A percentile compares a stretch with the other conserved stretches of the same genome.
phyloP scores from a whole-genome alignment of 2,329 filamentous ascomycete genomes.

The Cyclaneusma minus region DNA sequence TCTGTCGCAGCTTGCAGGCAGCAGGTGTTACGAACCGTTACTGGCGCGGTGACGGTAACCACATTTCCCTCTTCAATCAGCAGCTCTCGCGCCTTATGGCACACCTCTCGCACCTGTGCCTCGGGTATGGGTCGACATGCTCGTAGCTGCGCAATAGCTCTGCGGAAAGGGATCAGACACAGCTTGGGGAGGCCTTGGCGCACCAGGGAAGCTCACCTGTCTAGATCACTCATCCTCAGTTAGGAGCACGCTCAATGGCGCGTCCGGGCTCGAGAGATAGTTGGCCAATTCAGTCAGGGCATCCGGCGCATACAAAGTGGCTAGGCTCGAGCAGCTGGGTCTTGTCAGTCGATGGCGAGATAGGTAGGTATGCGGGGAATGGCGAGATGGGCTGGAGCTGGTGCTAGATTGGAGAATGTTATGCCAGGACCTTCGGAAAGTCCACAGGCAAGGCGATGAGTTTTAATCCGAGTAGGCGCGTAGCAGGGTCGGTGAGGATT shows the following conservation, averaged over 20 bases:
- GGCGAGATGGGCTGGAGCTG: no score
- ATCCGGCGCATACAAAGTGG: no score
- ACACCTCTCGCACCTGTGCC: conserved; percentile 86
- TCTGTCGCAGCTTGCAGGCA: no score
- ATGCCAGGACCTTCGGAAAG: no score
- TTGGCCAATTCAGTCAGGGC: no score
- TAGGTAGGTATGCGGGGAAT: no score
- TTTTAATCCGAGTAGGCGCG: no score
- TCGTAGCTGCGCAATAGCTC: conserved; percentile 88
- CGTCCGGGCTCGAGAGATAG: conserved; percentile 5
- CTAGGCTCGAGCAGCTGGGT: no score
- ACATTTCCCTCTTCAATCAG: conserved; percentile 97
- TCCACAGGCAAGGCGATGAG: no score
- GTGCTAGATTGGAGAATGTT: no score
- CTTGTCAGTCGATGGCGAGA: no score
- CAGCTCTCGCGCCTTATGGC: conserved; percentile 91
- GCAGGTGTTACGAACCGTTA: conserved; percentile 47
- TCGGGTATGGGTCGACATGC: conserved; percentile 94
- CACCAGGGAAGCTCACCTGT: conserved; percentile 43
- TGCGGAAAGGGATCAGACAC: conserved; percentile 22
- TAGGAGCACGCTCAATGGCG: conserved; percentile 5
- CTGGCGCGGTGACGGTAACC: conserved; percentile 84
- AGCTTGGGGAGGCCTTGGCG: conserved; percentile 4
- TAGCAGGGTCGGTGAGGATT: no score
- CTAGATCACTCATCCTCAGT: conserved; percentile 70